Conservation (phyloP, 495 filamentous ascomycete species). For the Ramalina intermedia region DNA sequence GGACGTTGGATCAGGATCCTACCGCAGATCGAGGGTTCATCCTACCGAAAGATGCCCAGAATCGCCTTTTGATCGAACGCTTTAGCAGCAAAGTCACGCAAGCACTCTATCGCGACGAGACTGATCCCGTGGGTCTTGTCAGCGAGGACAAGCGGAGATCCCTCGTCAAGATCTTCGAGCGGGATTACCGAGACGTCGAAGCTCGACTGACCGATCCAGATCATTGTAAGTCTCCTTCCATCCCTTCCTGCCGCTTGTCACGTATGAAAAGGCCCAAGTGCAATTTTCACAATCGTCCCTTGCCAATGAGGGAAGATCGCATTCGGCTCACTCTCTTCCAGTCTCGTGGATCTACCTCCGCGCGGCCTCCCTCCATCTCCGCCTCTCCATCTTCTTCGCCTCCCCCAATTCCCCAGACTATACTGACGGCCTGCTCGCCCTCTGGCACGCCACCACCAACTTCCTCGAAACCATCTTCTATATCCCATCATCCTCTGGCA, state of each 20-base stretch:
- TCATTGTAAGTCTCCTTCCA: neutral
- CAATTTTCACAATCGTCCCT: neutral
- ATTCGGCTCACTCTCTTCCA: constrained; percentile 24
- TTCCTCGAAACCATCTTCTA: constrained; percentile 64
- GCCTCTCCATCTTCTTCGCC: constrained; percentile 80
- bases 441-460: constrained; percentile 60
- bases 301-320: neutral
- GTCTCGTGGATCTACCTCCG: constrained; percentile 61
- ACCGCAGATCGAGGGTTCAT: constrained; percentile 50
- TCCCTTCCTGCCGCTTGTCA: too few relatives aligned
- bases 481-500: constrained; percentile 31
- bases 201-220: neutral
- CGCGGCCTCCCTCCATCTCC: constrained; percentile 69
- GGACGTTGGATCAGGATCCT: constrained; percentile 55
- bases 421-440: constrained; percentile 56
- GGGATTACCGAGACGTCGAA: constrained; percentile 40
- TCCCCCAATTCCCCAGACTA: constrained; percentile 59
- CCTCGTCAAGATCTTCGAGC: constrained; percentile 41
- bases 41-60: constrained; percentile 50
- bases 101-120: constrained; percentile 66
- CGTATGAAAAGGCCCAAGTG: neutral
- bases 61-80: constrained; percentile 61
- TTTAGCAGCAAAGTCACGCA: constrained; percentile 80
- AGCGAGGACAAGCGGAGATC: constrained; percentile 55
- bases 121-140: constrained; percentile 58